A percentile compares a stretch with the other conserved stretches of the same genome.
Evolutionary conservation across 345 rosid genomes (phyloP).

Genomic region (Physaria fendleri): DNA sequence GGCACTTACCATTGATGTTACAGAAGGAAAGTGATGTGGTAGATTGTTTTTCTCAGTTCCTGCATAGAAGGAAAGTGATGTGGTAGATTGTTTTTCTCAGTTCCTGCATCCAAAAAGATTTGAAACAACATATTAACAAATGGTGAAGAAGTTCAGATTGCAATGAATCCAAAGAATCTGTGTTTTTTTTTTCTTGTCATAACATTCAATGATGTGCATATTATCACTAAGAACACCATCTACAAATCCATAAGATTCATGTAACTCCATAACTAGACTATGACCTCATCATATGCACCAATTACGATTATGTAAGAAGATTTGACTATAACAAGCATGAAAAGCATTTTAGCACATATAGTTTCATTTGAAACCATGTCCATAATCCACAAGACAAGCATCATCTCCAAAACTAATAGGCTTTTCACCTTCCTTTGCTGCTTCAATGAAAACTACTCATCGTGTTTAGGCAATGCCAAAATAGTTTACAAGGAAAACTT

Average conservation of each 20-base stretch:
- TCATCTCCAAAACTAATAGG: constrained; percentile 68
- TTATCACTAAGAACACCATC: not conserved
- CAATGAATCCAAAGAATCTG: not conserved
- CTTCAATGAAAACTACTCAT: constrained; percentile 50
- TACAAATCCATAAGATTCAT: not conserved
- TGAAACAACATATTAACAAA: not conserved
- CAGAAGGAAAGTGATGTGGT: too few relatives aligned
- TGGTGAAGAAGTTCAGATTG: not conserved
- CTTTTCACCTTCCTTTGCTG: constrained; percentile 61
- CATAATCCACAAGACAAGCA: constrained; percentile 58
- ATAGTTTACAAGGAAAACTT: constrained; percentile 30
- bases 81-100: constrained; percentile 12
- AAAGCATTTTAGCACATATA: not conserved
- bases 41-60: constrained; percentile 26
- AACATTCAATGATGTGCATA: not conserved
- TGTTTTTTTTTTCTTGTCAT: not conserved
- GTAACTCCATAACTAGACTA: not conserved
- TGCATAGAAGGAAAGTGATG: constrained; percentile 12
- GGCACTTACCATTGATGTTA: not conserved
- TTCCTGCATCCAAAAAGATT: constrained; percentile 26
- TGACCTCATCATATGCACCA: not conserved
- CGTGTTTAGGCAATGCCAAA: not conserved
- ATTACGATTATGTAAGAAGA: not conserved
- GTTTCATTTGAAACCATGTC: constrained; percentile 29
- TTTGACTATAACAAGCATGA: not conserved